These are phyloP conservation scores for Skeletonema potamos DNA, from an alignment of 108 stramenopile genomes.

Conservation along the genomic window DNA sequence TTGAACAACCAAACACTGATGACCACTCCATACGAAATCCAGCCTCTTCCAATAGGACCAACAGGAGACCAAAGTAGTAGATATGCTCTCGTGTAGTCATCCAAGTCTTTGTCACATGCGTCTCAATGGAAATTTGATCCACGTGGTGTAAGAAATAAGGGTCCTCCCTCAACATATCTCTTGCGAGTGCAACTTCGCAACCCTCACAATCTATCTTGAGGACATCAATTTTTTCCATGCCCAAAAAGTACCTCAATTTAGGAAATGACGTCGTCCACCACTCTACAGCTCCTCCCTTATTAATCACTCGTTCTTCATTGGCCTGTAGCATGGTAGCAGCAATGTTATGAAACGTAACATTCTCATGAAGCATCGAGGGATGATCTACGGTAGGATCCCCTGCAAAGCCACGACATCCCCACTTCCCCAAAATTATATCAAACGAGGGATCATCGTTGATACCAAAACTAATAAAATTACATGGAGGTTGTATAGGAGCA, in stretches of 20 bases:
- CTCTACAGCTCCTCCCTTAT: constrained; percentile 47
- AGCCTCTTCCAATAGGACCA: constrained; percentile 65
- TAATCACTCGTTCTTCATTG: constrained; percentile 58
- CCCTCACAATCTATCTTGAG: constrained; percentile 28
- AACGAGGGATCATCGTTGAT: constrained; percentile 63
- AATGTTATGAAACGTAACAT: constrained; percentile 68
- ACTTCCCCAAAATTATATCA: constrained; percentile 53
- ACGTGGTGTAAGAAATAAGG: constrained; percentile 57
- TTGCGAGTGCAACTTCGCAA: constrained; percentile 43
- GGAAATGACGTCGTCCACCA: constrained; percentile 60
- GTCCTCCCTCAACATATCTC: constrained; percentile 64
- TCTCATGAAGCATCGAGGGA: constrained; percentile 54
- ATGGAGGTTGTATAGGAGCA: not conserved
- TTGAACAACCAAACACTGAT: constrained; percentile 38
- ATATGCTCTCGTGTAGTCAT: constrained; percentile 51
- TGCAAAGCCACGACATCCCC: constrained; percentile 67
- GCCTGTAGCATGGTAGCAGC: constrained; percentile 44
- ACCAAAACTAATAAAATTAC: constrained; percentile 61
- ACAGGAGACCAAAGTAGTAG: constrained; percentile 63
- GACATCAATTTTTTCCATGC: constrained; percentile 8
- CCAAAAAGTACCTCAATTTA: constrained; percentile 16
- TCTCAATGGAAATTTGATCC: constrained; percentile 63
- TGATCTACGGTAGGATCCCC: constrained; percentile 63
- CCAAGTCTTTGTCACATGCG: constrained; percentile 65
- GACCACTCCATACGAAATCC: constrained; percentile 54